Base-by-base conservation (phyloP, 1,284 basidiomycete species). In the Anthracocystis setariae region DNA sequence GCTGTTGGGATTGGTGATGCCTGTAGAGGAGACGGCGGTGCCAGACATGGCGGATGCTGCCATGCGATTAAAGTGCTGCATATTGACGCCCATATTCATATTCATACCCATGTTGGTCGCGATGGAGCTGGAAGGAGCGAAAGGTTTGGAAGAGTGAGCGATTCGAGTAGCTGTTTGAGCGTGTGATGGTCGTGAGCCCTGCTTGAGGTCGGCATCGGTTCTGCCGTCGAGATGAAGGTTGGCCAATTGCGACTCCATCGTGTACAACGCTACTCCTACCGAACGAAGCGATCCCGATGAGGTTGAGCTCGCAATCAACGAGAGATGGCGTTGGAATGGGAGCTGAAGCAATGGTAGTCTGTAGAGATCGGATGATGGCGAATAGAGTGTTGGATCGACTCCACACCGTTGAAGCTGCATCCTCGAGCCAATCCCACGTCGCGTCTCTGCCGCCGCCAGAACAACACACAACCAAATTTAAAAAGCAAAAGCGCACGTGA, bases 21-120 rank as follows among this genome's bases (percentile, higher is more conserved):
- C 42, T 2, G 59, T 62, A 25, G 64, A 51, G 9, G 58, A 58
- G 12, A 49, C 38, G 3, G 38, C 50, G 21, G 46, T 21, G 24
- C 33, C 24, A n/a, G 21, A 32, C 35, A 44, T 49, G 7, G 38
- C 29, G 9, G 66, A 51, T 0, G 67, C 61, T 45, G 67, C 67
- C 20, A 71, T 57, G 17, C 68, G 61, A 39, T 65, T 71, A 39
- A 71, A 71, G 24, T 71, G 68, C 43, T 71, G 68, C 68, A 71
- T 71, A 45, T 71, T 71, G 53, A 61, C 64, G 20, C 64, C 64
- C 53, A 60, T 56, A 27, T 52, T 60, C 53, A 60, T 56, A 27
- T 52, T 60, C 42, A 66, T 66, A 20, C 63, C 63, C 68, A 71
- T 71, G n/a, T 71, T 71, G 27, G 62, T 49, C 0, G 61, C 62